Base-by-base conservation (phyloP, 805 yeast species). In the Schizosaccharomyces osmophilus region DNA sequence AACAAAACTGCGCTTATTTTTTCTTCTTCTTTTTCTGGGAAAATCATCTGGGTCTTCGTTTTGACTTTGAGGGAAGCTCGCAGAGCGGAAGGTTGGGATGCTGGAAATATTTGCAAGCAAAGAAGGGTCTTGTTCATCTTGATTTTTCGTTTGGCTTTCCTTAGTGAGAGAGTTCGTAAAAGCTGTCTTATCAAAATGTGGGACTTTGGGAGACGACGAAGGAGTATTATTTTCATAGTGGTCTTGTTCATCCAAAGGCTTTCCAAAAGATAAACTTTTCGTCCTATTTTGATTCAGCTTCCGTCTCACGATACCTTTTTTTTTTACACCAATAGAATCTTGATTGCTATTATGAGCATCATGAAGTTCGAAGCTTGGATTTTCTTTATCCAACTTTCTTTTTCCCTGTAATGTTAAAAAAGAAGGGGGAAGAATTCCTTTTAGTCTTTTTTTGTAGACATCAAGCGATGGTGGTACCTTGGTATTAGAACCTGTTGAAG, bases 391-490 rank as follows among this genome's bases (percentile, higher is more conserved):
- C 15, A 39, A 26, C n/a, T 32, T 36, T 15, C 62, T 41, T 15
- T 48, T 43, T 43, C 61, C 61, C 13, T 64, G 67, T 4, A 67
- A 36, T 2, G 67, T 67, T 48, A 67, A 60, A 51, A 67, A 67
- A 5, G 69, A 66, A 2, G 69, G 68, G 11, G 69, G 69, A 11
- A 67, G 62, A 3, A 67, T 67, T 4, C 69, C 69, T n/a, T 65
- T 61, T 19, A 67, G 45, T 9, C 65, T 62, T 41, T 64, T 48
- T n/a, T 66, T 66, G 9, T 63, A 60, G 13, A 62, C 61, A 17
- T 65, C 66, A 5, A 66, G 58, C 54, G 65, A 36, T 36, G 41
- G 13, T 9, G 41, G 15, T 13, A 11, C 1, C 4, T 36, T 36
- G 15, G 41, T 36, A 36, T 13, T 36, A 9, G 41, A 36, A 36